Evolutionary conservation across 805 yeast genomes (phyloP).

Genomic region (Helenozyma baotianmanensis): DNA sequence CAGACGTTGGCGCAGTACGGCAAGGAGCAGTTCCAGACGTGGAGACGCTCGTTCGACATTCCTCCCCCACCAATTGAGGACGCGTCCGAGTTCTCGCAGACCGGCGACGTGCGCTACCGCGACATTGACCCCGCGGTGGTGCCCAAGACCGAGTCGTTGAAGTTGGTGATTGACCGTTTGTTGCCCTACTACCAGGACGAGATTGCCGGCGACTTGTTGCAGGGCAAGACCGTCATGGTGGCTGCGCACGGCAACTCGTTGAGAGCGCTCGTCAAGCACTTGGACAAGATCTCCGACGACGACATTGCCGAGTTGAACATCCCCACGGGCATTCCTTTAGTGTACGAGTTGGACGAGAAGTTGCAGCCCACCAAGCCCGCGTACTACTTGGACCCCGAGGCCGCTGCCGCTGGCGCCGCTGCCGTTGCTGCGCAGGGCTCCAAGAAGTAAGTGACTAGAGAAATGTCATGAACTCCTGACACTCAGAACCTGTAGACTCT

Average conservation of each 20-base stretch:
- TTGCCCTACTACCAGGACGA: constrained; percentile 96
- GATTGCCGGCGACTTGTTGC: constrained; percentile 77
- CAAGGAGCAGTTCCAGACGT: constrained; percentile 86
- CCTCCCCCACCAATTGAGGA: constrained; percentile 90
- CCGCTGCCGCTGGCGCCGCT: constrained; percentile 99
- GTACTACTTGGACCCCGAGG: constrained; percentile 98
- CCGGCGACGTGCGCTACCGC: constrained; percentile 77
- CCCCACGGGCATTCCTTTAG: constrained; percentile 98
- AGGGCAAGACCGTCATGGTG: constrained; percentile 84
- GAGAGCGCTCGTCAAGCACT: constrained; percentile 93
- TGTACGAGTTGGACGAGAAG: constrained; percentile 84
- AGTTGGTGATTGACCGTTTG: constrained; percentile 91
- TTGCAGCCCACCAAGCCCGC: constrained; percentile 89
- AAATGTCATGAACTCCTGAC: no score
- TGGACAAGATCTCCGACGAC: constrained; percentile 86
- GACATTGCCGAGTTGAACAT: constrained; percentile 93
- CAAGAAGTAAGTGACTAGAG: constrained; percentile 29
- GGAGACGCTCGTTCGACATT: constrained; percentile 96
- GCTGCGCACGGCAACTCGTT: constrained; percentile 99
- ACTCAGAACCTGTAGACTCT: no score
- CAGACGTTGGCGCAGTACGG: constrained; percentile 85
- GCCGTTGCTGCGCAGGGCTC: constrained; percentile 96
- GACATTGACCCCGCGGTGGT: constrained; percentile 80
- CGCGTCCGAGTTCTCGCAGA: constrained; percentile 77
- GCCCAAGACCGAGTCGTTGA: constrained; percentile 92